phyloP scores from a whole-genome alignment of 306 rosid genomes.

The Citrullus amarus region DNA sequence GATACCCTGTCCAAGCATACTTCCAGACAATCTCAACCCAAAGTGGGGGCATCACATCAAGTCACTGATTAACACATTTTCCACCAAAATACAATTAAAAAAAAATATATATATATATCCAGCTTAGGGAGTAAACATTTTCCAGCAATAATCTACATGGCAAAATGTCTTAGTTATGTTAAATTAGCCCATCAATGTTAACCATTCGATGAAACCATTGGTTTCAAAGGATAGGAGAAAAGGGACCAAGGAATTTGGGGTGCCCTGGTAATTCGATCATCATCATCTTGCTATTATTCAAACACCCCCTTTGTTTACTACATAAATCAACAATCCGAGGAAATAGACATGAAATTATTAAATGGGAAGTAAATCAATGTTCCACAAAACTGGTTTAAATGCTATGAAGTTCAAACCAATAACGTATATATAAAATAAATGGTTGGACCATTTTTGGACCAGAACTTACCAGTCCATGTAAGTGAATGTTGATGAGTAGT shows the following conservation, averaged over 20 bases:
- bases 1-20: neutral
- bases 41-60: neutral
- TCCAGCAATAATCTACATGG: neutral
- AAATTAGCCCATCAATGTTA: neutral
- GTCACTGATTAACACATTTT: neutral
- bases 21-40: neutral
- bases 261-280: neutral
- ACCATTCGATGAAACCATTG: neutral
- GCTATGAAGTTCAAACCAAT: neutral
- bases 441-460: neutral
- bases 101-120: neutral
- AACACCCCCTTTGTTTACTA: neutral
- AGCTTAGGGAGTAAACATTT: neutral
- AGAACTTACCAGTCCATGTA: conserved; percentile 78
- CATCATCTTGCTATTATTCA: neutral
- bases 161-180: neutral
- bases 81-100: neutral
- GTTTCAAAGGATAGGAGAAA: neutral
- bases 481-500: conserved; percentile 86
- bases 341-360: neutral
- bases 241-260: neutral
- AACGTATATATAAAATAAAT: neutral
- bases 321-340: neutral
- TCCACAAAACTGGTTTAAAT: neutral
- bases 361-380: neutral